Evolutionary conservation across 768 basidiomycete species (phyloP).

Genomic region (Hypholoma fasciculare): DNA sequence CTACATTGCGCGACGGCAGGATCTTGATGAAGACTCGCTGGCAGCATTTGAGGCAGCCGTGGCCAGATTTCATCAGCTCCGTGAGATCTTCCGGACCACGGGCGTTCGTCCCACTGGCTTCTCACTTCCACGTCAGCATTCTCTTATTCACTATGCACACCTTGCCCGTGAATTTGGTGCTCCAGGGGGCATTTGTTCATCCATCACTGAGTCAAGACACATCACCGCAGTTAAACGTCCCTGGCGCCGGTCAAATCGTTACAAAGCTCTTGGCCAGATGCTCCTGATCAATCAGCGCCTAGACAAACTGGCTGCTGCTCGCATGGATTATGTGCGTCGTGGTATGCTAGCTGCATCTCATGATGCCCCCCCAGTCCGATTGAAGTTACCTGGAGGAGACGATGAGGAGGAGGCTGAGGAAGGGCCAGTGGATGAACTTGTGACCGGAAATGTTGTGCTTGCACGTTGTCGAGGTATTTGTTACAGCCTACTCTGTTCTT

Average conservation of each 20-base stretch:
- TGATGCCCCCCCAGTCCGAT: neutral
- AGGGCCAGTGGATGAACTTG: constrained; percentile 1
- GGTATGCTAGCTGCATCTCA: constrained; percentile 11
- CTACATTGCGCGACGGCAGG: constrained; percentile 24
- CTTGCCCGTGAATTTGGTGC: constrained; percentile 22
- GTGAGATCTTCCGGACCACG: constrained; percentile 25
- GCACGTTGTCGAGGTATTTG: too few species aligned
- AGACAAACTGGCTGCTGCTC: constrained; percentile 27
- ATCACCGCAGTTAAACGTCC: constrained; percentile 36
- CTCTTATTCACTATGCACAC: constrained; percentile 17
- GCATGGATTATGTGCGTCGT: constrained; percentile 8
- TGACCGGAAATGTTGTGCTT: constrained; percentile 1
- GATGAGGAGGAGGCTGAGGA: constrained; percentile 6
- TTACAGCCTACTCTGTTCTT: too few species aligned
- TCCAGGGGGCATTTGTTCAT: constrained; percentile 30
- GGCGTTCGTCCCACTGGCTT: constrained; percentile 13
- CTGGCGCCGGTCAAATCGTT: constrained; percentile 29
- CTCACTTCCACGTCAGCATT: constrained; percentile 24
- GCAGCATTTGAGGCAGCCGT: neutral
- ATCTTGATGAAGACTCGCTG: constrained; percentile 7
- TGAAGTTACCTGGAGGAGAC: too few species aligned
- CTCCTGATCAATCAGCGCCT: constrained; percentile 29
- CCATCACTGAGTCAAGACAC: constrained; percentile 32
- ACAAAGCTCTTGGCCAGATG: constrained; percentile 36
- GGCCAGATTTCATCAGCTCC: constrained; percentile 24